Evolutionary conservation across 371 early-diverging fungal species (phyloP).

Genomic region (Phascolomyces articulosus): DNA sequence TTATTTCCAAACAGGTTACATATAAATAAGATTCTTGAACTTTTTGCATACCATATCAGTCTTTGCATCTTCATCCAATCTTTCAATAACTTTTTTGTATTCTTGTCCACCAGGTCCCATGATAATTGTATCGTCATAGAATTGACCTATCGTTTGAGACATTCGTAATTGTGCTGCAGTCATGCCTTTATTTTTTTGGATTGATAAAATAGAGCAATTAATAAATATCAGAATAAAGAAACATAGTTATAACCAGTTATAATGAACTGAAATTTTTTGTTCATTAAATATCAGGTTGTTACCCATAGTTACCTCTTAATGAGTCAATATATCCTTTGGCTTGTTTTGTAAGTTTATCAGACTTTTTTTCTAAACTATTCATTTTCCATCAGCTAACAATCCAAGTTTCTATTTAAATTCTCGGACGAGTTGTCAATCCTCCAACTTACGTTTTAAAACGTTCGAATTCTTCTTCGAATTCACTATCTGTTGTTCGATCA

Average conservation of each 20-base stretch:
- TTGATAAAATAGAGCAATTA: no score
- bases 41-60: conserved; percentile 68
- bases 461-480: conserved; percentile 86
- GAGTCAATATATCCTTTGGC: conserved; percentile 93
- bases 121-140: conserved; percentile 60
- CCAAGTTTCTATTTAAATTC: no score
- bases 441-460: conserved; percentile 73
- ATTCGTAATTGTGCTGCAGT: conserved; percentile 83
- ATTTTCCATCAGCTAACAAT: no score
- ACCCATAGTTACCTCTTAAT: conserved; percentile 80
- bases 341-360: conserved; percentile 86
- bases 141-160: conserved; percentile 75
- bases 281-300: no score
- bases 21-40: background rate
- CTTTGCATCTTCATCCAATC: conserved; percentile 81
- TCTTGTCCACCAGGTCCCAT: conserved; percentile 55
- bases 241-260: no score
- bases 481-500: conserved; percentile 82
- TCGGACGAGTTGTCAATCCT: no score
- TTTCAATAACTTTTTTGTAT: conserved; percentile 77
- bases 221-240: no score
- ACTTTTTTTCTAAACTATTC: conserved; percentile 77
- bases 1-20: no score
- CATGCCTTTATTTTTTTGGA: conserved; percentile 57
- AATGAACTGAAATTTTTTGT: no score